Percentiles rank a stretch among this genome's conserved stretches.
Evolutionary conservation across 306 rosid species (phyloP).

Genomic region (Cucumis sativus): DNA sequence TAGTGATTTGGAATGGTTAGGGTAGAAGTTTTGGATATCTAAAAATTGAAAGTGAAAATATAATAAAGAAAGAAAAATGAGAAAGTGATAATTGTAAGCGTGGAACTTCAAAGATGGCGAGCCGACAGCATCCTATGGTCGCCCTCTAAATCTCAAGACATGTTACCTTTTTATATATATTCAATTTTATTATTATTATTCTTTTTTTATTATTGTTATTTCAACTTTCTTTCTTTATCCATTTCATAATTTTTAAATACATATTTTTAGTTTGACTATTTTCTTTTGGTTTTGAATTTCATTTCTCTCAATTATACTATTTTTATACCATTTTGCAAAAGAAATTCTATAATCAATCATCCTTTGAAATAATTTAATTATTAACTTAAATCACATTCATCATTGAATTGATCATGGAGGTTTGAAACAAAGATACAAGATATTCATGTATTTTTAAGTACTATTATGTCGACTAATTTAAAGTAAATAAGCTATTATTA

Average conservation of each 20-base stretch:
- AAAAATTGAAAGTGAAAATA: background rate
- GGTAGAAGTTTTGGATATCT: too few relatives aligned
- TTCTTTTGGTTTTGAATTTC: background rate
- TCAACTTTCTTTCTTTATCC: background rate
- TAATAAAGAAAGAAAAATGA: background rate
- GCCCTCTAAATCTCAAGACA: background rate
- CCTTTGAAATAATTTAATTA: too few relatives aligned
- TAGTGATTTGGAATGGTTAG: background rate
- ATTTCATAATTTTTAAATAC: too few relatives aligned
- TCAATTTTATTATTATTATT: background rate
- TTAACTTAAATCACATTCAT: too few relatives aligned
- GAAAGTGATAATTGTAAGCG: background rate
- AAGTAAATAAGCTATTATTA: too few relatives aligned
- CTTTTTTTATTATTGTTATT: background rate
- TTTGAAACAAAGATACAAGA: too few relatives aligned
- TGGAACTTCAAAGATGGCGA: background rate
- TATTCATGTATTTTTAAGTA: too few relatives aligned
- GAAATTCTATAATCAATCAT: too few relatives aligned
- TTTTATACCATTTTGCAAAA: too few relatives aligned
- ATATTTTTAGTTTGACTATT: background rate
- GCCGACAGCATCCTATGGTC: constrained; percentile 7
- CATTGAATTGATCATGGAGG: too few relatives aligned
- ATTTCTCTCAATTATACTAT: background rate
- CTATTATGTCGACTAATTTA: too few relatives aligned
- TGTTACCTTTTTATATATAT: background rate